These are phyloP conservation scores for Kluyveromyces sp. DNA, from an alignment of 1,139 yeast species.

Conservation along the genomic window DNA sequence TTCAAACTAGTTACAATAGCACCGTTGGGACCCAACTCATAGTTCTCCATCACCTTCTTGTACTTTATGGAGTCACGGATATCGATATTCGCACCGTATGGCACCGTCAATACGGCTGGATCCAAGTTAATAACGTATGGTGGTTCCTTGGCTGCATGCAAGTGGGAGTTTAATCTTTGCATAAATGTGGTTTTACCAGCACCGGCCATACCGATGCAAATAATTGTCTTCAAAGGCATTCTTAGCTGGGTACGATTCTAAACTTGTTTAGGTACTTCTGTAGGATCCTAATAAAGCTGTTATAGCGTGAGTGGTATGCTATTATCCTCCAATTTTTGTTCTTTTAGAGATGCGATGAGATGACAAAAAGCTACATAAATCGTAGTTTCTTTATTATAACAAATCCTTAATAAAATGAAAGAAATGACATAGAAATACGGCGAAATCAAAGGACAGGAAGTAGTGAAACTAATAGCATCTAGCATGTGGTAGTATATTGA, in stretches of 20 bases:
- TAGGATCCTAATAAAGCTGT: too few species aligned
- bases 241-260: too few species aligned
- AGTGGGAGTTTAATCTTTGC: constrained; percentile 87
- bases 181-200: constrained; percentile 97
- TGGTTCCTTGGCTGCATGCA: constrained; percentile 58
- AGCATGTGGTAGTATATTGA: too few species aligned
- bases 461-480: too few species aligned
- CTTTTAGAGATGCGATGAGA: background rate
- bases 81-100: constrained; percentile 91
- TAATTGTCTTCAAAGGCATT: constrained; percentile 58
- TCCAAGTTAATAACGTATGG: constrained; percentile 91
- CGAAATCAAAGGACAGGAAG: too few species aligned
- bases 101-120: constrained; percentile 91
- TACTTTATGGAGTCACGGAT: constrained; percentile 94
- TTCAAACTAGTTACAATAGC: constrained; percentile 95
- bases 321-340: background rate
- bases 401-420: background rate
- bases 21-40: constrained; percentile 94
- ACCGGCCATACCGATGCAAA: constrained; percentile 96
- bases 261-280: too few species aligned
- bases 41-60: constrained; percentile 89
- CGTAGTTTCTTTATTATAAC: background rate
- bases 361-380: background rate
- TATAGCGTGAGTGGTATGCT: too few species aligned
- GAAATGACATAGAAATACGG: too few species aligned